A percentile compares a stretch with the other conserved stretches of the same genome.
Evolutionary conservation across 1,284 basidiomycete species (phyloP).

Genomic region (Boletus sp.): DNA sequence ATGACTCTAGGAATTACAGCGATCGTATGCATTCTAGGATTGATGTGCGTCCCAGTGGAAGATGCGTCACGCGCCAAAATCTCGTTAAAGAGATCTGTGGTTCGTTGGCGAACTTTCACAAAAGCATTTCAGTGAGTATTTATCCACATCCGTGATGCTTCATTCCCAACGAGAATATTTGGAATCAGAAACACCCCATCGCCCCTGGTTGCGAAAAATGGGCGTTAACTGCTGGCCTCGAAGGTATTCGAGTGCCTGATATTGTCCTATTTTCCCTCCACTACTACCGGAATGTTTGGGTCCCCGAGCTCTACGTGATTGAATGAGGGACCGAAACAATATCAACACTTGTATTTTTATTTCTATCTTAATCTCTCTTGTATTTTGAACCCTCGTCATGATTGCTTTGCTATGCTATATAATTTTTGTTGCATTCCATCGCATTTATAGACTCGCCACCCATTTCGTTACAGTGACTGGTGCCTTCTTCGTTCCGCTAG

Average conservation of each 20-base stretch:
- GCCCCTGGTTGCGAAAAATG: slow-evolving; percentile 20
- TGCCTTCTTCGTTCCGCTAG: no score
- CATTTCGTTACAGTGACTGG: no score
- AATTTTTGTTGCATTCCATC: no score
- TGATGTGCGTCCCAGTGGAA: slow-evolving; percentile 8
- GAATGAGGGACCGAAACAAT: no score
- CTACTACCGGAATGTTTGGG: no score
- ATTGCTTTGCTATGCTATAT: no score
- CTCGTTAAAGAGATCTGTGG: slow-evolving; percentile 11
- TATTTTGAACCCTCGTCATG: no score
- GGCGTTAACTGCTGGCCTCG: slow-evolving; percentile 16
- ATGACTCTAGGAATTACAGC: background rate
- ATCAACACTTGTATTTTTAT: no score
- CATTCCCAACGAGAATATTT: slow-evolving; percentile 1
- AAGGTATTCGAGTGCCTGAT: slow-evolving; percentile 20
- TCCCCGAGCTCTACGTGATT: no score
- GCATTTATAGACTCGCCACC: no score
- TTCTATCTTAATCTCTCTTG: no score
- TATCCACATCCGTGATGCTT: background rate
- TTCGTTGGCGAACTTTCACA: no score
- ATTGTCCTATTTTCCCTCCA: slow-evolving; percentile 6
- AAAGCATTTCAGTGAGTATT: slow-evolving; percentile 14
- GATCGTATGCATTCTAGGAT: slow-evolving; percentile 16
- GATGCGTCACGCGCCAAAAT: slow-evolving; percentile 19
- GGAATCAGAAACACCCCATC: slow-evolving; percentile 13